These are phyloP conservation scores for Cymbopogon flexuosus DNA, from an alignment of 202 grass and related monocot genomes.

Conservation along the genomic window DNA sequence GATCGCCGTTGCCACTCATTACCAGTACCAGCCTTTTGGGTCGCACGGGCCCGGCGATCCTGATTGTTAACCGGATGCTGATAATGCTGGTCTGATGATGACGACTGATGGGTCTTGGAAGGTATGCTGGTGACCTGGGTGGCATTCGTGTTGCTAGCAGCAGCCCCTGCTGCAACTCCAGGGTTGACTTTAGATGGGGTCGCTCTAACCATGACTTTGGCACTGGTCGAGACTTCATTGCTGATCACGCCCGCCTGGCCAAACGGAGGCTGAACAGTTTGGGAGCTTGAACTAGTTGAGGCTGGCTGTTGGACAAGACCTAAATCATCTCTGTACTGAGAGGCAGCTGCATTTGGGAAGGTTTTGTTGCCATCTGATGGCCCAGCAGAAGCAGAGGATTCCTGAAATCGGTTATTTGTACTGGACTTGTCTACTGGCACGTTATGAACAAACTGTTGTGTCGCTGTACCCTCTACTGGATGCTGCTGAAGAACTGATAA, in stretches of 20 bases:
- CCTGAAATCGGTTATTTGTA: constrained; percentile 56
- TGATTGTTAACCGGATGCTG: constrained; percentile 43
- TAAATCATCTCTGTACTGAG: constrained; percentile 53
- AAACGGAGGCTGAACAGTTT: constrained; percentile 46
- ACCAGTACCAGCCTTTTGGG: constrained; percentile 39
- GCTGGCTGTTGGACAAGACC: constrained; percentile 46
- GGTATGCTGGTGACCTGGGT: constrained; percentile 30
- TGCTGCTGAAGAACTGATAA: constrained; percentile 78
- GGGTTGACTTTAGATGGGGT: constrained; percentile 33
- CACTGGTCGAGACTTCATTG: constrained; percentile 49
- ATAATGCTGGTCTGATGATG: constrained; percentile 41
- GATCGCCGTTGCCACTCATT: constrained; percentile 68
- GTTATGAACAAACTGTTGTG: constrained; percentile 55
- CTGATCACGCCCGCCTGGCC: constrained; percentile 30
- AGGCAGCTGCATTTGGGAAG: constrained; percentile 35
- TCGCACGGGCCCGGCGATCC: constrained; percentile 32
- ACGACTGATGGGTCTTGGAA: constrained; percentile 41
- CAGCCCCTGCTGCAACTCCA: constrained; percentile 30
- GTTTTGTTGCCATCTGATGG: constrained; percentile 49
- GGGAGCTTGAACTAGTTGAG: constrained; percentile 37
- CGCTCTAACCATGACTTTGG: constrained; percentile 39
- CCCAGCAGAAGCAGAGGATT: constrained; percentile 28
- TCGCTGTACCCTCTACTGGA: constrained; percentile 48
- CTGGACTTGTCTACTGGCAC: constrained; percentile 34
- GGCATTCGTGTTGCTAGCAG: constrained; percentile 37